Base-by-base conservation (phyloP, 768 basidiomycete genomes). In the Pholiota conissans region DNA sequence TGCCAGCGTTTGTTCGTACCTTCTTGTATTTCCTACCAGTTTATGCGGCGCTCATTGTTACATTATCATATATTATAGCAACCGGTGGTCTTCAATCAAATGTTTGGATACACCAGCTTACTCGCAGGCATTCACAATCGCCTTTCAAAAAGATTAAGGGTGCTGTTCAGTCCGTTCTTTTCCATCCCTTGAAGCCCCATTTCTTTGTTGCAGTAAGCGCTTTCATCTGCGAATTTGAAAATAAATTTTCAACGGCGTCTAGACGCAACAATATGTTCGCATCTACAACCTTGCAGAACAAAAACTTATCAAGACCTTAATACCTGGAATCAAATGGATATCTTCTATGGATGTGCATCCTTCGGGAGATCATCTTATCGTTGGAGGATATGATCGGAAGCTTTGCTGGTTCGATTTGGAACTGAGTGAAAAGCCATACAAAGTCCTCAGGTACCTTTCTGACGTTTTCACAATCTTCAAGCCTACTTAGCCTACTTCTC, bases 391-490 rank as follows among this genome's bases (percentile, higher is more conserved):
- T 72, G 97, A 99, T 76, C 89, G 91, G 64, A 97, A 98, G 72
- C 76, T 99, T 14, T 95, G 94, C 71, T 99, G 97, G 97, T 98
- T 98, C 72, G 97, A 99, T 76, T 79, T 99, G 62, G 97, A 98
- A 67, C 85, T 99, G 55, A 93, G 90, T 64, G 90, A 92, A 61
- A 97, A 96, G 71, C 97, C 97, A 1, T 99, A 96, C 82, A 98
- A 97, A 76, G 86, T 97, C 54, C 76, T 99, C 65, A 85, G 93
- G 94, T 93, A 71, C 63, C 81, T 73, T 35, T 51, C 27, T 45
- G 37, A 37, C 57, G 52, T 57, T 56, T 34, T 42, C 46, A 7
- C 49, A 40, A 40, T 49, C 34, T 30, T 28, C 27, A 30, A 32
- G 32, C 28, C 46, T 39, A 37, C 52, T 64, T 42, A 61, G 56